Base-by-base conservation (phyloP, 2,329 filamentous ascomycete species). In the Paecilomyces fulvus region DNA sequence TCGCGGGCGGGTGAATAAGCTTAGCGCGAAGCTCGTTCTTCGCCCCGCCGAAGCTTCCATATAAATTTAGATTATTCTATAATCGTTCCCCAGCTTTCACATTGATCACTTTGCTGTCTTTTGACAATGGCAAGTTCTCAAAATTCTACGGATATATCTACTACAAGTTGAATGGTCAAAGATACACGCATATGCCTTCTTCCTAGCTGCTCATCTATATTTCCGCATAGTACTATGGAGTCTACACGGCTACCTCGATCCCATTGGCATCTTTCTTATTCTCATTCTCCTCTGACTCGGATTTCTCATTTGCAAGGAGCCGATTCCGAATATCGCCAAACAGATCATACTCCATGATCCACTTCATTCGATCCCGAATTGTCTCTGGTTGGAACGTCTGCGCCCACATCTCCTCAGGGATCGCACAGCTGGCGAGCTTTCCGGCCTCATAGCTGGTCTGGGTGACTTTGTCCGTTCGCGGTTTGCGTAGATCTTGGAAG, bases 401-500 rank as follows among this genome's bases (percentile, higher is more conserved):
- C 46, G 61, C 62, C 43, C 23, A 49, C 49, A 56, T 23, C 14
- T 60, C 53, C 25, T 65, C 63, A 3, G 62, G 62, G 8, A 65
- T 60, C 51, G 64, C 64, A 12, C 63, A 63, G 48, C 61, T 64
- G 4, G 64, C 64, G 37, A 67, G 57, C 56, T 64, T 64, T n/a
- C 65, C 64, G 1, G 62, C 58, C 52, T 66, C 70, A 49, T 62
- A 62, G 8, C 63, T 63, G 30, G 70, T 65, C 2, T 65, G 67
- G 49, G 70, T 50, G 23, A 55, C 49, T 23, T 63, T 63, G 55
- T 73, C 70, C 11, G 70, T 73, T 11, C 70, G 66, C 3, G 70
- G 70, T 56, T 72, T 72, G 43, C 70, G 64, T 14, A 72, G 58
- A 53, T 70, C 63, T 43, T 71, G 69, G 52, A 70, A 72, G 57